Percentiles rank a stretch among this genome's conserved stretches.
Conservation (phyloP, 208 protist species). For the Trypanosomatidae sp. region DNA sequence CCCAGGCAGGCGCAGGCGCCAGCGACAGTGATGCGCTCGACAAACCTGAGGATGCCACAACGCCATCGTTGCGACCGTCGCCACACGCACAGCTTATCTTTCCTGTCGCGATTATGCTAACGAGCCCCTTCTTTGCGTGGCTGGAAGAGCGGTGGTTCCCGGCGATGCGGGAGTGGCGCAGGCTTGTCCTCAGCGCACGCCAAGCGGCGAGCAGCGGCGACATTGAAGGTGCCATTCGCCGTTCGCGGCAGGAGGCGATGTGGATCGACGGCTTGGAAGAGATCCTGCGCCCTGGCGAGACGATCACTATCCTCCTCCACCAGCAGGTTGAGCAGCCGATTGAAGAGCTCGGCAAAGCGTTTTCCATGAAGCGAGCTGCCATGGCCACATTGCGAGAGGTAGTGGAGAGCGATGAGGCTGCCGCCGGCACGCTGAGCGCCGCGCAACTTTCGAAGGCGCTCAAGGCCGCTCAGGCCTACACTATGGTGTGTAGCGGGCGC, state of each 20-base stretch:
- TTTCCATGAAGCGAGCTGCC: slow-evolving; percentile 26
- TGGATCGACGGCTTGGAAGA: slow-evolving; percentile 47
- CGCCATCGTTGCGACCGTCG: background rate
- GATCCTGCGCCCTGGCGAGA: slow-evolving; percentile 65
- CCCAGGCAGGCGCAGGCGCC: background rate
- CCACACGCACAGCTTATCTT: background rate
- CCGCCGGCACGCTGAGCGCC: background rate
- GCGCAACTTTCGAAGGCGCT: slow-evolving; percentile 27
- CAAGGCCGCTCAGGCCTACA: slow-evolving; percentile 12
- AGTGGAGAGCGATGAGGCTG: slow-evolving; percentile 12
- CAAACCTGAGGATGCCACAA: background rate
- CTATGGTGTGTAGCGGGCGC: background rate
- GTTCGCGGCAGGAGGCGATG: slow-evolving; percentile 39
- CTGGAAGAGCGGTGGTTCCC: slow-evolving; percentile 69
- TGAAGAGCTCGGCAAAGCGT: slow-evolving; percentile 24
- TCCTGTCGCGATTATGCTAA: slow-evolving; percentile 13
- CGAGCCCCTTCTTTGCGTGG: slow-evolving; percentile 61
- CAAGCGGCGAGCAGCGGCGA: slow-evolving; percentile 36
- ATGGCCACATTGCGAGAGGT: slow-evolving; percentile 38
- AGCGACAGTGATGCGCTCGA: background rate
- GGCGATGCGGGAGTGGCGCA: slow-evolving; percentile 59
- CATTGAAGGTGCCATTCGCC: slow-evolving; percentile 34
- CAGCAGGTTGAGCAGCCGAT: slow-evolving; percentile 51
- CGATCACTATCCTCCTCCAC: slow-evolving; percentile 45
- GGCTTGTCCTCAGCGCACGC: slow-evolving; percentile 32